Percentiles rank a stretch among this genome's conserved stretches.
These are phyloP conservation scores for Fimicolochytrium jonesii DNA, from an alignment of 192 early-diverging fungal species.

Conservation along the genomic window DNA sequence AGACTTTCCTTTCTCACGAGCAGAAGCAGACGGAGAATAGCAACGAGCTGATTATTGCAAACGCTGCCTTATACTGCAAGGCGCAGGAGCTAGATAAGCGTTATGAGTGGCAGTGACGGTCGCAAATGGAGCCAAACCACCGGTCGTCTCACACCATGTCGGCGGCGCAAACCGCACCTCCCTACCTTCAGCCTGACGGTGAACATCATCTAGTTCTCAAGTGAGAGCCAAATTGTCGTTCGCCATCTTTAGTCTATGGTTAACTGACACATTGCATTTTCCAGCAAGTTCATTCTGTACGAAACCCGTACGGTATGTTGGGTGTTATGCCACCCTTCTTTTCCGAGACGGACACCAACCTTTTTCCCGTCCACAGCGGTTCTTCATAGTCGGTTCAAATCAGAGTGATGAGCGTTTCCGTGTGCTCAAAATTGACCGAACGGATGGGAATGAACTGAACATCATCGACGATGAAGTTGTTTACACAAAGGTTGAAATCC, in stretches of 20 bases:
- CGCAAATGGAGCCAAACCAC: too few species aligned
- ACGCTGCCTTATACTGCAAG: too few species aligned
- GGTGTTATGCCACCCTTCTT: neutral
- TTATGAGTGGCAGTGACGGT: too few species aligned
- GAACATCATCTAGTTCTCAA: slow-evolving; percentile 1
- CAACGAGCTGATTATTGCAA: too few species aligned
- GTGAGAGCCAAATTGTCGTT: neutral
- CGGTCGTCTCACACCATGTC: too few species aligned
- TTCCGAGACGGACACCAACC: neutral
- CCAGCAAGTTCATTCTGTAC: slow-evolving; percentile 75
- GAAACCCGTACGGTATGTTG: slow-evolving; percentile 73
- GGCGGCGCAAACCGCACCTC: too few species aligned
- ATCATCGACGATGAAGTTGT: slow-evolving; percentile 77
- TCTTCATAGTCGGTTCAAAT: slow-evolving; percentile 81
- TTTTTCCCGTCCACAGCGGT: slow-evolving; percentile 45
- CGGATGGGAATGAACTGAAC: slow-evolving; percentile 55
- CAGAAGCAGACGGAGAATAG: too few species aligned
- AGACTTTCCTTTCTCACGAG: too few species aligned
- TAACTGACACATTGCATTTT: neutral
- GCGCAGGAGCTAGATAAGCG: too few species aligned
- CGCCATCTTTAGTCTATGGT: neutral
- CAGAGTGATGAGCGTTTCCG: slow-evolving; percentile 69
- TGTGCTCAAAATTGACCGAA: slow-evolving; percentile 87
- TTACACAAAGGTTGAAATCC: slow-evolving; percentile 70
- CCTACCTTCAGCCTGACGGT: too few species aligned